phyloP scores from a whole-genome alignment of 1,139 yeast genomes.

The Kodamaea plutei region DNA sequence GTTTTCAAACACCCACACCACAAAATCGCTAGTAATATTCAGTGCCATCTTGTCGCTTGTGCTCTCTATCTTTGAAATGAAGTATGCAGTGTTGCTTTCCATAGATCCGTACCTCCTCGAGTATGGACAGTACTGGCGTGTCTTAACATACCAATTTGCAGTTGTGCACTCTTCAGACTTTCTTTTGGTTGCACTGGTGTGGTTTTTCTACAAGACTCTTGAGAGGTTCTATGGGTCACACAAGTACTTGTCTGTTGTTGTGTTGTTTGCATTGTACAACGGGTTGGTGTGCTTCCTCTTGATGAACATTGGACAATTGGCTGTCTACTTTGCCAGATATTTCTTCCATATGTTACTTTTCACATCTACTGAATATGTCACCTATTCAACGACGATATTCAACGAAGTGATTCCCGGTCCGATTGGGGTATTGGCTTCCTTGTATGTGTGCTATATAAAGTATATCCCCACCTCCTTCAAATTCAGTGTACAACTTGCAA shows the following conservation, averaged over 20 bases:
- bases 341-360: constrained; percentile 11
- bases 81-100: constrained; percentile 50
- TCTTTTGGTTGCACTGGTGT: constrained; percentile 44
- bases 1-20: constrained; percentile 56
- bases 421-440: constrained; percentile 54
- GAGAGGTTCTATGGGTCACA: constrained; percentile 65
- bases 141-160: constrained; percentile 50
- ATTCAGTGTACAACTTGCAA: constrained; percentile 44
- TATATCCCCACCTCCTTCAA: constrained; percentile 59
- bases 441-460: constrained; percentile 53
- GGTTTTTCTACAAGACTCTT: constrained; percentile 58
- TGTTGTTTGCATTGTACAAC: constrained; percentile 33
- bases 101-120: constrained; percentile 57
- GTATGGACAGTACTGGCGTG: constrained; percentile 69
- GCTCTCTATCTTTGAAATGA: constrained; percentile 53
- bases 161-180: constrained; percentile 68
- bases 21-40: constrained; percentile 40
- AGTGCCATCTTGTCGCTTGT: constrained; percentile 46
- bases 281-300: constrained; percentile 28
- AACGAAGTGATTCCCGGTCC: constrained; percentile 56
- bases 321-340: constrained; percentile 28
- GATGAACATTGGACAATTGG: constrained; percentile 37
- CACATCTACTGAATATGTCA: background rate
- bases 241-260: constrained; percentile 44
- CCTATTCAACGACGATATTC: constrained; percentile 27